These are phyloP conservation scores for Pleurotus ostreatus DNA, from an alignment of 768 basidiomycete genomes.

Conservation along the genomic window DNA sequence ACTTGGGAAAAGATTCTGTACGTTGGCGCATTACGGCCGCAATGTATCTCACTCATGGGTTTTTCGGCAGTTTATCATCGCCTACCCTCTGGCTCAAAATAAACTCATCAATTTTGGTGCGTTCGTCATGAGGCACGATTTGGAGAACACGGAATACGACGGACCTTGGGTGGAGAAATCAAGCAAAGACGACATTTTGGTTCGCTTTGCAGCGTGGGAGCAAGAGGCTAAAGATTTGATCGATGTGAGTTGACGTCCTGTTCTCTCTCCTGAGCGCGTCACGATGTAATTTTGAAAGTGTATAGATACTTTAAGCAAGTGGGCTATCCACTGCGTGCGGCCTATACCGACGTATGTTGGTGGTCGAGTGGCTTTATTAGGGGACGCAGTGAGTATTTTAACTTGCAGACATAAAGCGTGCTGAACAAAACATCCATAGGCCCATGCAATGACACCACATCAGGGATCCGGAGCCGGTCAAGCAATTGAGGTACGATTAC, in stretches of 20 bases:
- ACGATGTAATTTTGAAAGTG: slow-evolving; percentile 33
- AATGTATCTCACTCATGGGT: not conserved
- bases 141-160: slow-evolving; percentile 45
- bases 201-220: slow-evolving; percentile 51
- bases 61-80: slow-evolving; percentile 47
- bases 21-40: not conserved
- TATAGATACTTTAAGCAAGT: slow-evolving; percentile 46
- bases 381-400: slow-evolving; percentile 40
- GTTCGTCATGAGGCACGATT: slow-evolving; percentile 44
- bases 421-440: slow-evolving; percentile 23
- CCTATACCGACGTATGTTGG: slow-evolving; percentile 47
- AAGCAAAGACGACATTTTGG: slow-evolving; percentile 39
- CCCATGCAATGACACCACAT: slow-evolving; percentile 52
- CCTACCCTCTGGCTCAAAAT: slow-evolving; percentile 58
- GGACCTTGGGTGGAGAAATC: slow-evolving; percentile 49
- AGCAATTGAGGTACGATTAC: slow-evolving; percentile 45
- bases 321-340: slow-evolving; percentile 60
- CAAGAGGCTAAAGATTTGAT: slow-evolving; percentile 55
- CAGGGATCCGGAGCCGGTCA: slow-evolving; percentile 58
- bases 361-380: slow-evolving; percentile 45
- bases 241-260: slow-evolving; percentile 32
- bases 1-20: slow-evolving; percentile 49
- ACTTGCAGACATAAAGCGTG: slow-evolving; percentile 21
- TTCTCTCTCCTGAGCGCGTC: not conserved
- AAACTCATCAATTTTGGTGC: slow-evolving; percentile 61